Evolutionary conservation across 1,139 yeast species (phyloP).

Genomic region (Kodamaea anthophila): DNA sequence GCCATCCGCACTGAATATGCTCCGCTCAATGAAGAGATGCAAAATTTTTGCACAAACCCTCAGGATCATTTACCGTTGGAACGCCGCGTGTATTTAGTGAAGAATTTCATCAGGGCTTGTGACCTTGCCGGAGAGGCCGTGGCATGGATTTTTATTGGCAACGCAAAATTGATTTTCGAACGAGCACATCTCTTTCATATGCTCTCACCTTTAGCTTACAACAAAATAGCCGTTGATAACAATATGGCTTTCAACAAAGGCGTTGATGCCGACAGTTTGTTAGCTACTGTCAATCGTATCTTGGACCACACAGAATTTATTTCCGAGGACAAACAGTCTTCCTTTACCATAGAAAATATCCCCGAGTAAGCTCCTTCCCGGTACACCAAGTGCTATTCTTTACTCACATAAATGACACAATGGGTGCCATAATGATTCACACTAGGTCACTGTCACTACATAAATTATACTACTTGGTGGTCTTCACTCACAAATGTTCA

Average conservation of each 20-base stretch:
- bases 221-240: neutral
- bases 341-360: conserved; percentile 1
- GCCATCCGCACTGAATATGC: neutral
- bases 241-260: neutral
- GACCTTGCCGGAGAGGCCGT: neutral
- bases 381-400: too few species aligned
- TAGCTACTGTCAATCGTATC: neutral
- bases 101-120: neutral
- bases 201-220: neutral
- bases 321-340: neutral
- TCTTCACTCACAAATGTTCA: too few species aligned
- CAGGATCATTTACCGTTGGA: neutral
- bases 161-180: neutral
- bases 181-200: neutral
- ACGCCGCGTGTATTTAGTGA: neutral
- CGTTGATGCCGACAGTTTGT: neutral
- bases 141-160: neutral
- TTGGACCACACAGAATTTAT: neutral
- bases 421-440: too few species aligned
- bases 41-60: too few species aligned
- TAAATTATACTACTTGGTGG: too few species aligned
- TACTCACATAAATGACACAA: too few species aligned
- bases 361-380: neutral
- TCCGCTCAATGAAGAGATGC: neutral
- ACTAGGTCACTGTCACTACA: too few species aligned